Base-by-base conservation (phyloP, 495 filamentous ascomycete genomes). In the Amphirosellinia nigrospora region DNA sequence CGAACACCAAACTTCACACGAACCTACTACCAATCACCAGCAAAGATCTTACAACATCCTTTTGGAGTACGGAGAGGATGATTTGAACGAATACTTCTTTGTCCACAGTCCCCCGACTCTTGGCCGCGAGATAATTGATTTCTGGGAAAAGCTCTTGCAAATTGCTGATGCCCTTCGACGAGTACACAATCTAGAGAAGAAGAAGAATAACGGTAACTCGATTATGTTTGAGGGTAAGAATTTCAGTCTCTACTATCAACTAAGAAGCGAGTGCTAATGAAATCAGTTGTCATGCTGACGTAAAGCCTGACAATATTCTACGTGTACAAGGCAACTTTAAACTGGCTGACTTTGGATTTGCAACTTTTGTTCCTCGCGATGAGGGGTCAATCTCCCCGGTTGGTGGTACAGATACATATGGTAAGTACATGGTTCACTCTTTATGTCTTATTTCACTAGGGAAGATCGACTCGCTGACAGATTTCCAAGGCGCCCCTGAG, bases 281-380 rank as follows among this genome's bases (percentile, higher is more conserved):
- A 6, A 32, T 30, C 5, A 55, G 52, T 19, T 55, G 52, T 32
- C 52, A 55, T 15, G 28, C 52, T 32, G 52, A 55, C 8, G 52
- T 55, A 34, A 83, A 83, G 55, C 81, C 81, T 23, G 79, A 78
- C 59, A 84, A 83, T 50, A 83, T 84, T 16, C 71, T 84, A 2
- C 56, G 63, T 30, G 74, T 82, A 2, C 50, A 77, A 26, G 78
- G 73, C 2, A 71, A 77, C 36, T 84, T 81, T 71, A 83, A 83
- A 53, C 78, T 84, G 7, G 78, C 79, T 8, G 81, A 84, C 41
- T 78, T 76, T 30, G 81, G 81, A 15, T 80, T 82, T 64, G 80
- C 81, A 10, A 75, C 70, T 48, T 83, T 84, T 63, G 65, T 76
- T 43, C 70, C 70, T 43, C 13, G 52, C 11, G 26, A 32, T 55